A percentile compares a stretch with the other conserved stretches of the same genome.
These are phyloP conservation scores for Fusarium bulbicola DNA, from an alignment of 2,329 filamentous ascomycete genomes.

Conservation along the genomic window DNA sequence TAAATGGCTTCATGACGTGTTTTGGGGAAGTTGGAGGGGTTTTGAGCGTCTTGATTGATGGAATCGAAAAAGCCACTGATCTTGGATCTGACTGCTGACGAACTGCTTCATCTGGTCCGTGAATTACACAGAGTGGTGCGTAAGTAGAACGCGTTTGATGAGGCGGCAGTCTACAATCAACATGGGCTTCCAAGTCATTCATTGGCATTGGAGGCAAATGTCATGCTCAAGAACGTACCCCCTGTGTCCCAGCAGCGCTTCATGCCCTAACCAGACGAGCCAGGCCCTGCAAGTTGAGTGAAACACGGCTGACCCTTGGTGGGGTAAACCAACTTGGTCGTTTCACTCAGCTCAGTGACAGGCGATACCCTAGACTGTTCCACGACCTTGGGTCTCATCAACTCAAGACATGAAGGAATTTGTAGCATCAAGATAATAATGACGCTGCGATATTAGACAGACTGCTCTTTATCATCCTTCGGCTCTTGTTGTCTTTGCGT, in stretches of 20 bases:
- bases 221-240: too few relatives aligned
- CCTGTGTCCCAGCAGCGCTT: background rate
- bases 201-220: too few relatives aligned
- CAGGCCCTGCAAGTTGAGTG: background rate
- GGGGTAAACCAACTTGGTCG: background rate
- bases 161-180: background rate
- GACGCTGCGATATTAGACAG: too few relatives aligned
- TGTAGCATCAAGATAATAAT: fast-evolving
- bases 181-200: too few relatives aligned
- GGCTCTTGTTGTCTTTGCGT: background rate
- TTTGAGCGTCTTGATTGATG: background rate
- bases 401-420: too few relatives aligned
- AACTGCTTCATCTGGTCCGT: background rate
- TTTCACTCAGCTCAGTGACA: background rate
- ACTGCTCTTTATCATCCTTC: background rate
- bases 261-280: background rate
- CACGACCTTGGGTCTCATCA: background rate
- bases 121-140: background rate
- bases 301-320: background rate
- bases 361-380: background rate
- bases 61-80: background rate
- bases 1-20: background rate
- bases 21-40: background rate
- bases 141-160: background rate
- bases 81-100: background rate